Conservation (phyloP, 2,329 filamentous ascomycete species). For the Aspergillus phoenicis region DNA sequence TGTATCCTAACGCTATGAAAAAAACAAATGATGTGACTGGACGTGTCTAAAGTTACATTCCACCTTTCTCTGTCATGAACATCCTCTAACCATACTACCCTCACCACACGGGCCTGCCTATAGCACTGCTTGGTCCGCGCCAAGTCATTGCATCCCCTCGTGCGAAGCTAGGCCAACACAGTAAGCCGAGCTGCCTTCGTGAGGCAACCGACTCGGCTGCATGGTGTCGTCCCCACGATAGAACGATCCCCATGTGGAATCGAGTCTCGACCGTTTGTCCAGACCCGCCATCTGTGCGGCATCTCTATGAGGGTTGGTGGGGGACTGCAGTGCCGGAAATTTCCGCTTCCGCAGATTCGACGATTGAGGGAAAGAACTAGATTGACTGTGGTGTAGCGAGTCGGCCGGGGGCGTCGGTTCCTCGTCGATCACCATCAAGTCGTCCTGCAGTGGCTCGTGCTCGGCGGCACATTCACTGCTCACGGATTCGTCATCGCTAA, state of each 20-base stretch:
- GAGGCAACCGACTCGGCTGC: not conserved
- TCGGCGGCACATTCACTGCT: constrained; percentile 15
- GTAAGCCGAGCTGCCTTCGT: not conserved
- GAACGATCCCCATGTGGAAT: not conserved
- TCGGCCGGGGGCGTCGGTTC: not conserved
- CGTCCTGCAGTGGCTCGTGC: constrained; percentile 12
- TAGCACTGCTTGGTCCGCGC: too few relatives aligned
- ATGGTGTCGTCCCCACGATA: not conserved
- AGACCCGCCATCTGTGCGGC: not conserved
- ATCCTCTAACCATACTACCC: not conserved
- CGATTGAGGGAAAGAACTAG: not conserved
- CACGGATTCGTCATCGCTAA: constrained; percentile 18
- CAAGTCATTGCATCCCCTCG: too few relatives aligned
- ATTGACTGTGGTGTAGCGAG: not conserved
- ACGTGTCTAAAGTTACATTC: not conserved
- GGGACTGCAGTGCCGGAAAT: constrained; percentile 2
- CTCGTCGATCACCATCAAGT: constrained; percentile 8
- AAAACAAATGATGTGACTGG: not conserved
- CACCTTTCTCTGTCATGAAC: not conserved
- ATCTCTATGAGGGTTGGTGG: not conserved
- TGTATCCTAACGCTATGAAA: constrained; percentile 1
- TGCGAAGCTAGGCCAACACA: constrained; percentile 2
- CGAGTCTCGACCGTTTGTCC: constrained; percentile 15
- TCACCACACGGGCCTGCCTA: too few relatives aligned
- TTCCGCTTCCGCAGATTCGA: constrained; percentile 20